Evolutionary conservation across 1,139 yeast species (phyloP), one percentile per base, ranked within the genome.

Genomic region (Geotrichum aggregatum): DNA sequence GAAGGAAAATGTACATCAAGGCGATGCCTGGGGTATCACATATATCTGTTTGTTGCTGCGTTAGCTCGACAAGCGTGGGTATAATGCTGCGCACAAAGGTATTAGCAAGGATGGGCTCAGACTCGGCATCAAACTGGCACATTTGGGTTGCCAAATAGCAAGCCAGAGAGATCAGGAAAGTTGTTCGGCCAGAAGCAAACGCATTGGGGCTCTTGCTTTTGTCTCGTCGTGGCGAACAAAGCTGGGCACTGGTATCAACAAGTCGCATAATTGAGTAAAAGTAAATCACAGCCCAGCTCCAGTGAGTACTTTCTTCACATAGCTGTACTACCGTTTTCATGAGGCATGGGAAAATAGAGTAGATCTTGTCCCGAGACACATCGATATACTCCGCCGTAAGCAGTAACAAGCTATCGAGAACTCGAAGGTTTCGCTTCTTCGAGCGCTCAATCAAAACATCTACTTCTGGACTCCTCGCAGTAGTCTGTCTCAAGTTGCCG

Each of bases 211-310:
- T 2, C 19, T n/a, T 19, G 21, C 24, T 19, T 22, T 45, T 19
- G 30, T 19, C 28, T 19, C 36, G 28, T 38, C 30, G n/a, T 38
- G 45, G 16, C n/a, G n/a, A 28, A 14, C 26, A 28, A 7, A 42
- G 16, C 30, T 30, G 24, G 14, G 33, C 30, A 26, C 45, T 42
- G n/a, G 45, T 42, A 18, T 44, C 49, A n/a, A 53, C 48, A 2
- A 53, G 39, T 3, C 52, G 38, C 4, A 49, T 34, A 4, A 53
- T 30, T 4, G 54, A 39, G 18, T 51, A 44, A 44, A 53, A 50
- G 31, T 53, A 53, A 21, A 50, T 47, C n/a, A 47, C 54, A 3
- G 54, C 56, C 56, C 56, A 53, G 16, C 39, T 21, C 56, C 56
- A 53, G 34, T 33, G 35, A 3, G 45, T 19, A 34, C 56, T 46